Conservation (phyloP, 805 yeast species). For the Candida tibetensis region DNA sequence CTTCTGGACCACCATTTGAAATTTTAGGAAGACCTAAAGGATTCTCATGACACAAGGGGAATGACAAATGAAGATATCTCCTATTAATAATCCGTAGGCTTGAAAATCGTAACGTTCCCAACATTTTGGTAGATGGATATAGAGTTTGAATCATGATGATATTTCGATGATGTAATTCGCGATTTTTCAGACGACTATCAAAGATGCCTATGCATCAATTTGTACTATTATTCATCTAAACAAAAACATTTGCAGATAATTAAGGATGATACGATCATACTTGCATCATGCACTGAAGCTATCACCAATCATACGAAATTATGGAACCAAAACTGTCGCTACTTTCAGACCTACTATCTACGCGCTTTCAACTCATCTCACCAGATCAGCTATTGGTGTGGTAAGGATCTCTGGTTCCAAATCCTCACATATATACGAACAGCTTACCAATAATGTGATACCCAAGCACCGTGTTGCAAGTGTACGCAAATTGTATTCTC, state of each 20-base stretch:
- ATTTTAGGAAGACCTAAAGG: slow-evolving; percentile 40
- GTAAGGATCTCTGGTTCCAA: slow-evolving; percentile 78
- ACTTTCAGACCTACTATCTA: slow-evolving; percentile 70
- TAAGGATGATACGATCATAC: no score
- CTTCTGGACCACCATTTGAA: slow-evolving; percentile 20
- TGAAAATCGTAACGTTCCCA: no score
- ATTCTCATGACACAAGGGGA: slow-evolving; percentile 28
- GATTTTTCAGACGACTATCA: no score
- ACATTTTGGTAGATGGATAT: no score
- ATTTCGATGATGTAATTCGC: no score
- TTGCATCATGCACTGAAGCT: no score
- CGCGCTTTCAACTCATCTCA: slow-evolving; percentile 83
- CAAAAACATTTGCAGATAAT: no score
- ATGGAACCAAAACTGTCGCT: no score
- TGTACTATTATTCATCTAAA: no score
- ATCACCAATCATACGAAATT: no score
- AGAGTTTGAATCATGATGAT: no score
- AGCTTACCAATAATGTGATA: slow-evolving; percentile 39
- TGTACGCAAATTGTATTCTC: slow-evolving; percentile 54
- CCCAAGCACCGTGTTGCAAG: slow-evolving; percentile 57
- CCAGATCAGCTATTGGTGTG: slow-evolving; percentile 83
- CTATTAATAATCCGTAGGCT: background rate
- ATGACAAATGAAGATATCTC: slow-evolving; percentile 1
- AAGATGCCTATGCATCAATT: no score
- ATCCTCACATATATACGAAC: slow-evolving; percentile 42